Evolutionary conservation across 371 early-diverging fungal species (phyloP).

Genomic region (Fennellomyces sp.): DNA sequence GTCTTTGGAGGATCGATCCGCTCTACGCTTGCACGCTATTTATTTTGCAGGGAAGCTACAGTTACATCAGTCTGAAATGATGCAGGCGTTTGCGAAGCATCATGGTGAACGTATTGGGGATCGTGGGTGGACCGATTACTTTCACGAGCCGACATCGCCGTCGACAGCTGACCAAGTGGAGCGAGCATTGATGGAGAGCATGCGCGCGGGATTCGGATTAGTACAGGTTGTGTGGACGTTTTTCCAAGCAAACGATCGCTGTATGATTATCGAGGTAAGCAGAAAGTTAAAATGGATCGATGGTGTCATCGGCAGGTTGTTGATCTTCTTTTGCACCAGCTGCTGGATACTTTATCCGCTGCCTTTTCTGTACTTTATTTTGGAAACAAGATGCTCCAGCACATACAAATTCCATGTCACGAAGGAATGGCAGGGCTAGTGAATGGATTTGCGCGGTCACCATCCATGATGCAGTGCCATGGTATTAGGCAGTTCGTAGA

Average conservation of each 20-base stretch:
- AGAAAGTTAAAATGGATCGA: neutral
- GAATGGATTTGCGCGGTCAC: conserved; percentile 2
- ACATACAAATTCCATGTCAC: conserved; percentile 4
- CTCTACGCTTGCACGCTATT: conserved; percentile 22
- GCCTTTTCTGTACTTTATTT: conserved; percentile 34
- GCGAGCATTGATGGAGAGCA: conserved; percentile 19
- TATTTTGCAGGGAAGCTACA: conserved; percentile 28
- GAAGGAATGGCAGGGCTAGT: conserved; percentile 2
- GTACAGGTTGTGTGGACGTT: conserved; percentile 20
- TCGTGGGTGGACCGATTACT: conserved; percentile 25
- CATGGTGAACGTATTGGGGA: neutral
- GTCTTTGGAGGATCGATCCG: neutral
- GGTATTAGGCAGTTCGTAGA: conserved; percentile 12
- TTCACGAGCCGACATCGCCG: conserved; percentile 11
- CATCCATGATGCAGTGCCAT: conserved; percentile 11
- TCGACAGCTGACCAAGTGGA: conserved; percentile 16
- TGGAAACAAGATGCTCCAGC: conserved; percentile 25
- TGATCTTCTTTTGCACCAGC: neutral
- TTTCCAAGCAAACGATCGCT: conserved; percentile 20
- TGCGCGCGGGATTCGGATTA: conserved; percentile 27
- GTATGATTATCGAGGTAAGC: conserved; percentile 27
- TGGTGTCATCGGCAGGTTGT: neutral
- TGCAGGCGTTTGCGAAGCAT: conserved; percentile 11
- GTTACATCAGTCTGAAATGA: conserved; percentile 26
- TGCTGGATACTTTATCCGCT: conserved; percentile 24